phyloP scores from a whole-genome alignment of 208 protist species.

The Sergeia podlipaevii region DNA sequence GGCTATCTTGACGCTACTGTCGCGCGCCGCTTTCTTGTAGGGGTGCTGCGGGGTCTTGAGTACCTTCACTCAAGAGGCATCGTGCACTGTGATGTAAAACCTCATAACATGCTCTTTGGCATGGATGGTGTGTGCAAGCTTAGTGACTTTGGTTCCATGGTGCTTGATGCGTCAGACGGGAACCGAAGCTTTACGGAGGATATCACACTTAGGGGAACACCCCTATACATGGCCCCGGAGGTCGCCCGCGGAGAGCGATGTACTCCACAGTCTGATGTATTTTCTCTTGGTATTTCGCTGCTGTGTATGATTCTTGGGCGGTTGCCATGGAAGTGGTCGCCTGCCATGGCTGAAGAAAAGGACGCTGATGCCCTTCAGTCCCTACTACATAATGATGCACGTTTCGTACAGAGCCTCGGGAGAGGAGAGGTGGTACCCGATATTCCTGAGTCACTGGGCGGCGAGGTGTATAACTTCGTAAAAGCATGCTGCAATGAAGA shows the following conservation, averaged over 20 bases:
- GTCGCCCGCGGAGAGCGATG: constrained; percentile 34
- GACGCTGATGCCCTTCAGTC: constrained; percentile 10
- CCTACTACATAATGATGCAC: constrained; percentile 19
- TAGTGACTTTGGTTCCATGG: constrained; percentile 29
- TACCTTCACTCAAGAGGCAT: constrained; percentile 52
- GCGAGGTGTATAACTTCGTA: constrained; percentile 39
- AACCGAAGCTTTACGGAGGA: no score
- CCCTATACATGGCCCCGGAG: constrained; percentile 60
- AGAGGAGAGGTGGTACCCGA: constrained; percentile 32
- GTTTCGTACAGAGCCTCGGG: constrained; percentile 44
- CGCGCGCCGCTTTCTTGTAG: constrained; percentile 35
- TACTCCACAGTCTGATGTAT: constrained; percentile 61
- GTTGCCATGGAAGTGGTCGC: constrained; percentile 32
- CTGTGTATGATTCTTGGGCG: constrained; percentile 58
- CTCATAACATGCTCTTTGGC: constrained; percentile 55
- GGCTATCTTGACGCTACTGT: constrained; percentile 20
- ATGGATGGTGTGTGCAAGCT: constrained; percentile 61
- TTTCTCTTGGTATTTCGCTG: constrained; percentile 40
- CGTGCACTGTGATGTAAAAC: constrained; percentile 56
- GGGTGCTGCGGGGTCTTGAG: constrained; percentile 36
- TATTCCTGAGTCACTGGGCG: constrained; percentile 25
- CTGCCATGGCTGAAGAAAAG: constrained; percentile 16
- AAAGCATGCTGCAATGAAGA: constrained; percentile 35
- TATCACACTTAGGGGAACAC: constrained; percentile 33
- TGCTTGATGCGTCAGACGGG: not conserved